Evolutionary conservation across 352 stramenopile species (phyloP), one percentile per base, ranked within the genome.

Genomic region (Saprolegnia parasitica): DNA sequence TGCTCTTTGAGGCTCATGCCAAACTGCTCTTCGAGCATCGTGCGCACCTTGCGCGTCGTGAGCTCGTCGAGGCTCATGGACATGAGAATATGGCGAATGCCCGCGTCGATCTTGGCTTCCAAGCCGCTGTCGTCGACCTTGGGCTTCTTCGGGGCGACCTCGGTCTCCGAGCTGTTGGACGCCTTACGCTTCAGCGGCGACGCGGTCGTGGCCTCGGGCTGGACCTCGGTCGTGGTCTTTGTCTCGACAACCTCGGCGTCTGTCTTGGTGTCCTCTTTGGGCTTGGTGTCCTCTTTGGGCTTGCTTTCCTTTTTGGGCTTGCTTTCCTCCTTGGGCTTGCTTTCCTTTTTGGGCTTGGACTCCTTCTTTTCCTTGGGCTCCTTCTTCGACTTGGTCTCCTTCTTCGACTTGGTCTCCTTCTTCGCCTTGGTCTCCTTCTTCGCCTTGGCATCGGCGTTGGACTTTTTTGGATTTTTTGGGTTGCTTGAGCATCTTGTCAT

Each of bases 21-120:
- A 2, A 94, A 73, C 8, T 83, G 81, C 52, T 88, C 75, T 56
- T 92, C 81, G 0, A 94, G 74, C 67, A 89, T 47, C 62, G 91
- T 90, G 39, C 86, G 75, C 55, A 94, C 79, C 10, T 77, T 94
- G 65, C 89, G 89, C 6, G 86, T 94, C 4, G 86, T 94, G 78
- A 94, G 89, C 58, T 91, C 83, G 32, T 94, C 84, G 61, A 92
- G 89, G 40, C 82, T 77, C 56, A 79, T 89, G 54, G 91, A 91
- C 4, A 79, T 73, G 0, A 94, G 70, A 52, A 94, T 90, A 78
- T 81, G 88, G 16, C 83, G 81, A 58, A 94, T 94, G 70, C 93
- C 84, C 39, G 81, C 82, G 64, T 94, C 86, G 11, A 94, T 70
- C 13, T 89, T 58, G 3, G 76, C 78, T 24, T 74, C 84, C 2